These are phyloP conservation scores for Triticum aestivum DNA, from an alignment of 176 grass and related monocot species.

Conservation along the genomic window IWGSC_CS_RefSeq_v2.1 NC_057801.1:169666548-169667047, in stretches of 20 bases:
- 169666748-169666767: neutral
- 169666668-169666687: neutral
- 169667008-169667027: conserved; percentile 5
- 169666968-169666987: conserved; percentile 45
- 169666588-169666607: neutral
- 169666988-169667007: neutral
- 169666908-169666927: conserved; percentile 79
- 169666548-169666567: neutral
- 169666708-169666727: neutral
- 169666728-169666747: neutral
- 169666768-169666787: neutral
- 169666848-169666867: conserved; percentile 15
- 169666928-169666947: conserved; percentile 70
- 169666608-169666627: neutral
- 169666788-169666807: neutral
- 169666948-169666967: conserved; percentile 64
- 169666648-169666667: neutral
- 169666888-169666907: conserved; percentile 61
- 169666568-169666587: neutral
- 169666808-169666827: neutral
- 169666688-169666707: neutral
- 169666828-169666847: neutral
- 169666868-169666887: conserved; percentile 64
- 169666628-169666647: neutral
- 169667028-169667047: neutral